Evolutionary conservation across 257 asterid genomes (phyloP).

Genomic region (Ajuga chamaepitys): DNA sequence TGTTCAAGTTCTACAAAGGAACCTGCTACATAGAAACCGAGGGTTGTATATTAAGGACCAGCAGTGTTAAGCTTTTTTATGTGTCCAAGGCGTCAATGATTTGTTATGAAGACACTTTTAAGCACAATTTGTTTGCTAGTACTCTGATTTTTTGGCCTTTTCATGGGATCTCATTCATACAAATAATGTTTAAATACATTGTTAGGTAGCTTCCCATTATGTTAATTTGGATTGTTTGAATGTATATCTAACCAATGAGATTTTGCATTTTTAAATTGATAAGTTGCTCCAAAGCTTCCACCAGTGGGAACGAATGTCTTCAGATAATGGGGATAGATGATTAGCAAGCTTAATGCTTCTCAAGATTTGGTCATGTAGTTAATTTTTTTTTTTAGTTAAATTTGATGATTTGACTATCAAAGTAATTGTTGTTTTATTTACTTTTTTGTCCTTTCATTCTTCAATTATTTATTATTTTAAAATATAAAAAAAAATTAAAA

Average conservation of each 20-base stretch:
- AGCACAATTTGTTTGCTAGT: neutral
- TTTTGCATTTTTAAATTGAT: constrained; percentile 58
- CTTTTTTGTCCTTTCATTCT: no score
- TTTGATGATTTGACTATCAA: no score
- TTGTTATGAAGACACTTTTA: neutral
- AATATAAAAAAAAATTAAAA: no score
- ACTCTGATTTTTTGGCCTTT: neutral
- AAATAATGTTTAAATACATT: neutral
- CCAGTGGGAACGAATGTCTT: constrained; percentile 72
- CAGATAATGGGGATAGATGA: constrained; percentile 56
- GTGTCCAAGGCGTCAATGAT: neutral
- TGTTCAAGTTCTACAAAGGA: neutral
- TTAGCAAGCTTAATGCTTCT: no score
- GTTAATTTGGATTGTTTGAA: constrained; percentile 4
- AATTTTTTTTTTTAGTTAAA: no score
- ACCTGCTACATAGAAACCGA: neutral
- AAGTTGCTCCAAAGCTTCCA: constrained; percentile 69
- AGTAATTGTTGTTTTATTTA: no score
- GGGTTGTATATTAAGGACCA: neutral
- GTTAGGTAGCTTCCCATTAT: neutral
- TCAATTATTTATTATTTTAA: no score
- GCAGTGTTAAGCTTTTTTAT: neutral
- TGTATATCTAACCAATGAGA: constrained; percentile 8
- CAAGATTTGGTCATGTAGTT: no score
- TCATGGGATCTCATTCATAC: neutral